Conservation (phyloP, 257 asterid species). For the Solanum virginianum region DNA sequence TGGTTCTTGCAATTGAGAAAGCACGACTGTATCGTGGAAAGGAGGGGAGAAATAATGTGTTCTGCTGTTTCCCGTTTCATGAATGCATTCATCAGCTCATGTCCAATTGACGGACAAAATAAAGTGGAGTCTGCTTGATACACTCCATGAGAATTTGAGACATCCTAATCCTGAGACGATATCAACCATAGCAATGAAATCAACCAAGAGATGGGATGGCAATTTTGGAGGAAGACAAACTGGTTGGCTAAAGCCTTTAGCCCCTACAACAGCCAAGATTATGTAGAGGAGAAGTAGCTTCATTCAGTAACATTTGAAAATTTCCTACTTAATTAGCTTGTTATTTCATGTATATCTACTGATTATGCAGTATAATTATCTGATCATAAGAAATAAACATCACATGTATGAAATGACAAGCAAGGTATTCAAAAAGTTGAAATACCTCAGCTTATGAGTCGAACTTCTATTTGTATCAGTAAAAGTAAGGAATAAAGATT, state of each 20-base stretch:
- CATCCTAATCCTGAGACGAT: background rate
- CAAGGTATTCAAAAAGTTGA: background rate
- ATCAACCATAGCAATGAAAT: constrained; percentile 78
- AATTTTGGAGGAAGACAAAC: constrained; percentile 45
- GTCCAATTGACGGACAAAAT: too few species aligned
- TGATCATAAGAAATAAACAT: background rate
- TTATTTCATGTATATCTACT: background rate
- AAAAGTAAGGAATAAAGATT: background rate
- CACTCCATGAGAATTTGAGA: too few species aligned
- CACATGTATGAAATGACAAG: background rate
- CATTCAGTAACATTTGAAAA: too few species aligned
- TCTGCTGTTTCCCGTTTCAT: too few species aligned
- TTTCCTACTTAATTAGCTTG: background rate
- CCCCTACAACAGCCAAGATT: too few species aligned
- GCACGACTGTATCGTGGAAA: too few species aligned
- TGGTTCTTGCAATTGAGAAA: too few species aligned
- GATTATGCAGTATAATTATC: background rate
- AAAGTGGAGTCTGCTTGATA: too few species aligned
- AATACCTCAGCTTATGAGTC: background rate
- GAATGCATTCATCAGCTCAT: too few species aligned
- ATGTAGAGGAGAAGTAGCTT: too few species aligned
- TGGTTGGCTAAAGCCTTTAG: too few species aligned
- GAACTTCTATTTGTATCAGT: background rate
- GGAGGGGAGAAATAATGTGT: too few species aligned
- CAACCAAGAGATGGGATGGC: constrained; percentile 93